Evolutionary conservation across 345 rosid species (phyloP).

Genomic region (Hirschfeldia incana): DNA sequence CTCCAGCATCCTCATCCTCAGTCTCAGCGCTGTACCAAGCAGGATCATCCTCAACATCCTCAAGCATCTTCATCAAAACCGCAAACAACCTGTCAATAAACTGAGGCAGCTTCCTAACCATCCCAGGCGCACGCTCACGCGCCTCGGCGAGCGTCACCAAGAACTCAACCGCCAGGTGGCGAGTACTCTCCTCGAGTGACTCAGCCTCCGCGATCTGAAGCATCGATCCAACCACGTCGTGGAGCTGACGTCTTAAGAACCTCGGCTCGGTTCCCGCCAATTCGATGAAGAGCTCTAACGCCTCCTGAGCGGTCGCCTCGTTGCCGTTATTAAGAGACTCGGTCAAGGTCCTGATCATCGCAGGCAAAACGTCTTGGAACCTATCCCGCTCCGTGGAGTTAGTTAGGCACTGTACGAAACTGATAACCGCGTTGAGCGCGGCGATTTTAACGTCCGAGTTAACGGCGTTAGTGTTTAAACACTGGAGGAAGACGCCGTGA

Average conservation of each 20-base stretch:
- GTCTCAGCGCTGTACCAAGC: conserved; percentile 90
- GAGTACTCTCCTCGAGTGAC: conserved; percentile 84
- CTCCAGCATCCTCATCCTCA: conserved; percentile 96
- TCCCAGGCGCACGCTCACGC: conserved; percentile 97
- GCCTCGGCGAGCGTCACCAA: conserved; percentile 94
- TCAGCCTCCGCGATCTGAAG: conserved; percentile 96
- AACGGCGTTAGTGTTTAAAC: conserved; percentile 53
- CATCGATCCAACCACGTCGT: conserved; percentile 93
- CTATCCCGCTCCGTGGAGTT: conserved; percentile 80
- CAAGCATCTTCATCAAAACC: conserved; percentile 83
- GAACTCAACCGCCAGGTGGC: conserved; percentile 93
- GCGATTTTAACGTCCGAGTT: conserved; percentile 89
- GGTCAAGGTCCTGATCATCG: conserved; percentile 92
- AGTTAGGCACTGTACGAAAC: conserved; percentile 81
- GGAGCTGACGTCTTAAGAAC: conserved; percentile 82
- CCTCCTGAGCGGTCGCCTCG: conserved; percentile 96
- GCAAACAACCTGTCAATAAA: conserved; percentile 85
- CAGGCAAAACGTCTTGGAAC: conserved; percentile 92
- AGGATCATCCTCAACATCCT: conserved; percentile 92
- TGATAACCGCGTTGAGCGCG: conserved; percentile 87
- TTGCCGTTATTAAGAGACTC: conserved; percentile 86
- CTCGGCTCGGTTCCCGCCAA: conserved; percentile 95
- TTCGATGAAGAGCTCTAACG: conserved; percentile 90
- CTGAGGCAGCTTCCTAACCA: conserved; percentile 99
- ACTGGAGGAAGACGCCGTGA: conserved; percentile 79